A percentile compares a stretch with the other conserved stretches of the same genome.
phyloP scores from a whole-genome alignment of 768 basidiomycete genomes.

The Psilocybe azurescens region DNA sequence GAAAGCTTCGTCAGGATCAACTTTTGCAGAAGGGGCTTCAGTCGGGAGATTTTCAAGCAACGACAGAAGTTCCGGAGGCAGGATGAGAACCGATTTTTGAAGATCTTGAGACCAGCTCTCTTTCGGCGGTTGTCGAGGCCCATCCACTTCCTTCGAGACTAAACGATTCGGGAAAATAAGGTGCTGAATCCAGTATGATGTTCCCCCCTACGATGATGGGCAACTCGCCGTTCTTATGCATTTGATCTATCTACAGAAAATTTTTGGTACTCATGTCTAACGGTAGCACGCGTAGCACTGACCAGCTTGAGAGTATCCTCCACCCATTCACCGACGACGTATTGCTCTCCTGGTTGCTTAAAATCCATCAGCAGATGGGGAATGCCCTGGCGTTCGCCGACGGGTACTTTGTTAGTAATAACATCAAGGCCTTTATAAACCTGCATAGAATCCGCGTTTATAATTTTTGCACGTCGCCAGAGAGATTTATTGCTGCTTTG shows the following conservation, averaged over 20 bases:
- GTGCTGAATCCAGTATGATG: constrained; percentile 97
- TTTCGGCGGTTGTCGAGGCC: background rate
- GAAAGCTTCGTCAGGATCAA: constrained; percentile 58
- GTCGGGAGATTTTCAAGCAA: constrained; percentile 66
- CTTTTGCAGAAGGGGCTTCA: constrained; percentile 59
- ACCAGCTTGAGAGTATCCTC: constrained; percentile 80
- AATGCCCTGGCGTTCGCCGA: constrained; percentile 76
- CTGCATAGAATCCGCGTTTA: constrained; percentile 99
- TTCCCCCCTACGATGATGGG: constrained; percentile 97
- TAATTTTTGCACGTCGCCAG: constrained; percentile 73
- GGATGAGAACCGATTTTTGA: constrained; percentile 41
- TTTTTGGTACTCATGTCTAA: constrained; percentile 11
- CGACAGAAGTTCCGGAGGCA: constrained; percentile 51
- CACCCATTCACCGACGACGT: constrained; percentile 88
- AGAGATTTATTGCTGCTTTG: constrained; percentile 36
- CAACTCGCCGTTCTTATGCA: constrained; percentile 62
- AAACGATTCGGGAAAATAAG: constrained; percentile 87
- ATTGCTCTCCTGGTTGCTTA: constrained; percentile 86
- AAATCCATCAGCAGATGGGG: constrained; percentile 91
- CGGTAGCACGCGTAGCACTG: constrained; percentile 33
- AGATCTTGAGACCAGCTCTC: constrained; percentile 43
- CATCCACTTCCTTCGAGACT: constrained; percentile 31
- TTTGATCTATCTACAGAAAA: constrained; percentile 69
- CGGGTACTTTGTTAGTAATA: constrained; percentile 92
- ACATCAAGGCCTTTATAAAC: constrained; percentile 90